phyloP scores from a whole-genome alignment of 306 rosid genomes.

The Ammopiptanthus mongolicus region DNA sequence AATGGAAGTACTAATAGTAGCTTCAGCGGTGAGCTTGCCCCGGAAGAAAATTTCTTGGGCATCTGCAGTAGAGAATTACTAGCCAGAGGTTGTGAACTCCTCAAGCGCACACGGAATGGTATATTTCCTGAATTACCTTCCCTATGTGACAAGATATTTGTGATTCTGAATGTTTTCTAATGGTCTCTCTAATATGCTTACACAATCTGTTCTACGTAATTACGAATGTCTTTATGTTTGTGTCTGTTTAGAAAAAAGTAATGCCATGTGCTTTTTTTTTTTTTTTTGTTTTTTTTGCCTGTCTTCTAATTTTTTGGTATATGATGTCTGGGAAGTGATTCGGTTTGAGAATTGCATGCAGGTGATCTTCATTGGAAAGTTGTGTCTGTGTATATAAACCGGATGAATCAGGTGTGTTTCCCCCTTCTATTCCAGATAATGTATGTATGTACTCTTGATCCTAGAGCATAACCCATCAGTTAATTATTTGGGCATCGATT shows the following conservation, averaged over 20 bases:
- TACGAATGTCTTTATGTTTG: neutral
- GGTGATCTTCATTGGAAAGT: conserved; percentile 98
- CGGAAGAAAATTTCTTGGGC: conserved; percentile 70
- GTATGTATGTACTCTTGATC: neutral
- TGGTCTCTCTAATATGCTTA: neutral
- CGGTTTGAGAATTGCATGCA: conserved; percentile 35
- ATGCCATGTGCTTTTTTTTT: no score
- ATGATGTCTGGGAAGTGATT: neutral
- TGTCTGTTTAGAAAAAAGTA: neutral
- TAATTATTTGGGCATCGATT: conserved; percentile 52
- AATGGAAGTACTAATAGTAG: conserved; percentile 48
- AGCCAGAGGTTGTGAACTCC: conserved; percentile 78
- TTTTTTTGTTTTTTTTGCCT: neutral
- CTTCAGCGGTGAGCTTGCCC: conserved; percentile 61
- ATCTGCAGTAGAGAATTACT: conserved; percentile 65
- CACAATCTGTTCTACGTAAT: no score
- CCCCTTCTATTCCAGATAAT: neutral
- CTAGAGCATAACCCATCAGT: neutral
- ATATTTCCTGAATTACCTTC: neutral
- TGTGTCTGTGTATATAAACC: conserved; percentile 80
- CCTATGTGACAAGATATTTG: neutral
- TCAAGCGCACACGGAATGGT: conserved; percentile 93
- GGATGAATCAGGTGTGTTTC: conserved; percentile 61
- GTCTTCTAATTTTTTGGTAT: neutral
- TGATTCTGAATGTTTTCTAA: neutral